Base-by-base conservation (phyloP, 2,329 filamentous ascomycete species). In the Didymella pinodella region DNA sequence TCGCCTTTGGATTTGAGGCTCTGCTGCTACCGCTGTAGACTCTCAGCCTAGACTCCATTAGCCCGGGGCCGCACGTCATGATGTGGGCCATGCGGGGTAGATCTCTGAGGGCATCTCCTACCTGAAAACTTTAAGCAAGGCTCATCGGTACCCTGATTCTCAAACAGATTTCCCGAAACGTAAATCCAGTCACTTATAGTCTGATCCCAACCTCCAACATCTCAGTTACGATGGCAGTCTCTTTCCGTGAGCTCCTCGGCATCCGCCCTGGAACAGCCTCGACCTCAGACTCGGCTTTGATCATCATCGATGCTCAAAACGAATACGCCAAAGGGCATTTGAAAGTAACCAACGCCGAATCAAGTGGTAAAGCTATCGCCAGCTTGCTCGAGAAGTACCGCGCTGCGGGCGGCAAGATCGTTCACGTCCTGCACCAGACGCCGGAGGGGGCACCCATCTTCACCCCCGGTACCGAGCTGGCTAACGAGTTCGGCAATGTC, bases 271-370 rank as follows among this genome's bases (percentile, higher is more conserved):
- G 84, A 14, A 84, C 83, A 0, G 87, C 87, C 7, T 83, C 84
- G 0, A 77, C 83, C 0, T 72, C 75, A 43, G 86, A 90, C 76
- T 86, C 83, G 62, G 83, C 84, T 2, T 81, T 90, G 44, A 75
- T 90, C 66, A 89, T 90, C 74, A 87, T 90, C 69, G 88, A 90
- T 70, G 88, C 88, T 1, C 88, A 91, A 68, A 90, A 90, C 69
- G 88, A 91, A 75, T 90, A 88, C 62, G 84, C 84, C 11, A 75
- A 80, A 2, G 88, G 88, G 46, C 77, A 81, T 4, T 81, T 90
- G 0, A 80, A 82, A 22, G 84, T 87, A 32, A 77, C 80, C 40
- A 82, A 88, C 59, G 81, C 88, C 0, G 68, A 78, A 0, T 61
- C 78, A 4, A 86, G 84, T 5, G 83, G 87, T 61, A 81, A 82